Conservation (phyloP, 1,284 basidiomycete species). For the Coniferiporia weirii region DNA sequence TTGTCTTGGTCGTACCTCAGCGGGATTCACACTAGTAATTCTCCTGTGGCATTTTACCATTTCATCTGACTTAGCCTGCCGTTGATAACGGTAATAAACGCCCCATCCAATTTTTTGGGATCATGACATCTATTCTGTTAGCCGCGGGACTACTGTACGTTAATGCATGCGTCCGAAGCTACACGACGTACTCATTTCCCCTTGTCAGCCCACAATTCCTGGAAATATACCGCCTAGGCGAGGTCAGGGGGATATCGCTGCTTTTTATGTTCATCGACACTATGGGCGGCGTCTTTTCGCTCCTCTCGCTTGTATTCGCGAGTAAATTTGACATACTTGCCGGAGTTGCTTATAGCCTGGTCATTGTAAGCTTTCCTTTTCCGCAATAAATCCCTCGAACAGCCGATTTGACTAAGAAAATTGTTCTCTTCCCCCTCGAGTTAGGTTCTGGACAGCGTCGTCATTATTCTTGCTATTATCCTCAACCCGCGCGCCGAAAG, state of each 20-base stretch:
- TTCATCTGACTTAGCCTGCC: slow-evolving; percentile 30
- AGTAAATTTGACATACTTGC: slow-evolving; percentile 61
- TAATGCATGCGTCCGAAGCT: background rate
- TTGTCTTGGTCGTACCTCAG: background rate
- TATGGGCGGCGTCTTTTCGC: slow-evolving; percentile 66
- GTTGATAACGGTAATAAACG: slow-evolving; percentile 40
- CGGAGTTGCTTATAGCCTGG: slow-evolving; percentile 55
- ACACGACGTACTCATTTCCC: background rate
- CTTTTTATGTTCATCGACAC: slow-evolving; percentile 70
- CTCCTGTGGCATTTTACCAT: background rate
- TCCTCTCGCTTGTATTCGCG: slow-evolving; percentile 69
- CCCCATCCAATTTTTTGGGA: slow-evolving; percentile 59
- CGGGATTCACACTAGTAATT: too few relatives aligned
- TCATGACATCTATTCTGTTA: slow-evolving; percentile 57
- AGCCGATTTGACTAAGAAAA: background rate
- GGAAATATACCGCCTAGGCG: slow-evolving; percentile 65
- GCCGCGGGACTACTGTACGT: slow-evolving; percentile 54
- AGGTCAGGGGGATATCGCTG: slow-evolving; percentile 72
- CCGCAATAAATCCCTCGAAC: background rate
- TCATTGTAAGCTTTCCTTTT: slow-evolving; percentile 41
- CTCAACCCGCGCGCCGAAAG: slow-evolving; percentile 50
- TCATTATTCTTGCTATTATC: slow-evolving; percentile 53
- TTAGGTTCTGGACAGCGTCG: slow-evolving; percentile 53
- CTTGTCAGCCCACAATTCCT: slow-evolving; percentile 40
- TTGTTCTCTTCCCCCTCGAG: background rate